These are phyloP conservation scores for Lachancea mirantina DNA, from an alignment of 805 yeast species.

Conservation along the genomic window DNA sequence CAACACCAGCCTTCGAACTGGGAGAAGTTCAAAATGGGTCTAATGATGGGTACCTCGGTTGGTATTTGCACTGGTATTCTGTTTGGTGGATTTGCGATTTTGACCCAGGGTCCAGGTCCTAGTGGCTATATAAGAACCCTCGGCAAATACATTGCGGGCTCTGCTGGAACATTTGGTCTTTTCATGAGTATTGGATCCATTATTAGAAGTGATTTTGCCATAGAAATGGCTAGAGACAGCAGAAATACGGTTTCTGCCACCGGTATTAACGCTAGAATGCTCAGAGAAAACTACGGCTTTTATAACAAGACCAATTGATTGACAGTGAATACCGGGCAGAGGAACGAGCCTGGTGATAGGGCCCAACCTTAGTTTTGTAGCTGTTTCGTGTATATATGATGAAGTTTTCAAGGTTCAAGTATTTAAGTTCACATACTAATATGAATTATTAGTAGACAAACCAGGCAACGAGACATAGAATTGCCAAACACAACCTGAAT, in stretches of 20 bases:
- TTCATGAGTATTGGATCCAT: conserved; percentile 96
- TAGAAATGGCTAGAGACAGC: no score
- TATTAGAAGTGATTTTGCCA: conserved; percentile 83
- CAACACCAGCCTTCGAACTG: conserved; percentile 73
- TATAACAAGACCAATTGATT: conserved; percentile 4
- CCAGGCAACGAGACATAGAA: no score
- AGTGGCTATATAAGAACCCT: conserved; percentile 93
- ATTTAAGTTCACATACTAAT: no score
- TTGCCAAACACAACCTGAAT: no score
- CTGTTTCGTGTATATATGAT: no score
- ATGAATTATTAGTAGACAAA: no score
- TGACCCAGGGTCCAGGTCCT: conserved; percentile 96
- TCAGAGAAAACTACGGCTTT: conserved; percentile 13
- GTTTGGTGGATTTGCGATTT: conserved; percentile 87
- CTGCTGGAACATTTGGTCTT: conserved; percentile 93
- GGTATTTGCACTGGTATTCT: conserved; percentile 94
- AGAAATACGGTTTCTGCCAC: no score
- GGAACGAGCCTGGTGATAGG: no score
- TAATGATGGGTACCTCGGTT: conserved; percentile 77
- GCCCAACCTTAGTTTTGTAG: no score
- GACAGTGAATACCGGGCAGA: no score
- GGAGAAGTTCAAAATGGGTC: conserved; percentile 98
- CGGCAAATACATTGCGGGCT: conserved; percentile 93
- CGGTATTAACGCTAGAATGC: conserved; percentile 27
- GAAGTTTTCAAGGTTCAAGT: no score